phyloP scores from a whole-genome alignment of 257 asterid species.

The Forsythia viridissima region DNA sequence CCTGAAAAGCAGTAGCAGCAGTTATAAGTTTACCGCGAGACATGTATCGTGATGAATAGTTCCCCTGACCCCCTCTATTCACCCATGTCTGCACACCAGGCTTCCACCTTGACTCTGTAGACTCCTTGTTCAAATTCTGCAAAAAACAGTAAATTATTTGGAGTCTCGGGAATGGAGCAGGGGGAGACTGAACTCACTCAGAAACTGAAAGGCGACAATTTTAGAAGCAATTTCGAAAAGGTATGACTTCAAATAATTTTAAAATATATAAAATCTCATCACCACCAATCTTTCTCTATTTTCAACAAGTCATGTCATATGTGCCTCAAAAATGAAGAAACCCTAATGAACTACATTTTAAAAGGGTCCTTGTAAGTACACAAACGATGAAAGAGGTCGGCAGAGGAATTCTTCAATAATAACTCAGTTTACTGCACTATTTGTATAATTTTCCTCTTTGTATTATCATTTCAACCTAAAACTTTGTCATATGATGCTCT shows the following conservation, averaged over 20 bases:
- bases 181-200: conserved; percentile 6
- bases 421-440: not conserved
- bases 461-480: not conserved
- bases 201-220: conserved; percentile 14
- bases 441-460: not conserved
- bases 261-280: not conserved
- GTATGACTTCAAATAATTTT: not conserved
- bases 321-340: not conserved
- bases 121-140: conserved; percentile 68
- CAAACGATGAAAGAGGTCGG: not conserved
- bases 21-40: conserved; percentile 56
- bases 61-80: conserved; percentile 65
- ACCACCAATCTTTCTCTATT: not conserved
- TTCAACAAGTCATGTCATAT: not conserved
- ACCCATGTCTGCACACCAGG: conserved; percentile 63
- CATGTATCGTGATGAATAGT: conserved; percentile 48
- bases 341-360: not conserved
- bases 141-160: conserved; percentile 19
- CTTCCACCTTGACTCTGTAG: conserved; percentile 66
- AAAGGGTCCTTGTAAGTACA: not conserved
- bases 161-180: not conserved
- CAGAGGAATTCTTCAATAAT: not conserved
- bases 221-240: conserved; percentile 2
- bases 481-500: not conserved
- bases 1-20: conserved; percentile 1